Conservation (phyloP, 495 filamentous ascomycete genomes). For the Trichoderma orchidacearum region DNA sequence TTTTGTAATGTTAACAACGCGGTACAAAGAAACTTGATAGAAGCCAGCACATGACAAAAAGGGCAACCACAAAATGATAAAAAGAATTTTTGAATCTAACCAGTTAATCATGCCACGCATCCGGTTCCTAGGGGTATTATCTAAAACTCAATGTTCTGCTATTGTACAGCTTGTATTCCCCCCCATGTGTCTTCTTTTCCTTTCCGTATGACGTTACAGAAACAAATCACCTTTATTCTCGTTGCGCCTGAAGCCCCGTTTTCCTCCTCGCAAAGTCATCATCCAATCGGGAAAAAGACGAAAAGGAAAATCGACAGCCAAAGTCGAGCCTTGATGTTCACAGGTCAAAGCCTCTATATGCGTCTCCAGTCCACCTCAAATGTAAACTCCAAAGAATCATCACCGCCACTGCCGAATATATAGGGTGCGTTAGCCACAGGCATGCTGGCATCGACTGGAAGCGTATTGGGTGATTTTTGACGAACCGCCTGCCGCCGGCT, state of each 20-base stretch:
- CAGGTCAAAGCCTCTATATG: neutral
- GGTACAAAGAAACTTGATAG: too few species aligned
- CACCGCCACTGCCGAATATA: neutral
- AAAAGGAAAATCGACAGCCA: too few species aligned
- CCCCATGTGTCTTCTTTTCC: neutral
- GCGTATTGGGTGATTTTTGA: neutral
- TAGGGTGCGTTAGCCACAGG: neutral
- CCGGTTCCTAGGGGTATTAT: neutral
- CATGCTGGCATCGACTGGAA: neutral
- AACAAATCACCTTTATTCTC: neutral
- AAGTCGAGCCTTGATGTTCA: too few species aligned
- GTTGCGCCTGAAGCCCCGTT: neutral
- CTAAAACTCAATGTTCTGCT: neutral
- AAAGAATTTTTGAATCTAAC: neutral
- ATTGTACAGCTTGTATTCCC: neutral
- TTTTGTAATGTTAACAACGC: conserved; percentile 24
- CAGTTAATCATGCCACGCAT: neutral
- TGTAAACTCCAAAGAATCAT: neutral
- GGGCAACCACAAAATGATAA: neutral
- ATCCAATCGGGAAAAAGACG: neutral
- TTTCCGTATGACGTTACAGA: neutral
- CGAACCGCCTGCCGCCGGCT: neutral
- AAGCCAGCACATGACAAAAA: neutral
- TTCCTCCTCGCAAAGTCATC: neutral
- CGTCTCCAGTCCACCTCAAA: neutral